Base-by-base conservation (phyloP, 2,329 filamentous ascomycete genomes). In the Aspergillus udagawae region DNA sequence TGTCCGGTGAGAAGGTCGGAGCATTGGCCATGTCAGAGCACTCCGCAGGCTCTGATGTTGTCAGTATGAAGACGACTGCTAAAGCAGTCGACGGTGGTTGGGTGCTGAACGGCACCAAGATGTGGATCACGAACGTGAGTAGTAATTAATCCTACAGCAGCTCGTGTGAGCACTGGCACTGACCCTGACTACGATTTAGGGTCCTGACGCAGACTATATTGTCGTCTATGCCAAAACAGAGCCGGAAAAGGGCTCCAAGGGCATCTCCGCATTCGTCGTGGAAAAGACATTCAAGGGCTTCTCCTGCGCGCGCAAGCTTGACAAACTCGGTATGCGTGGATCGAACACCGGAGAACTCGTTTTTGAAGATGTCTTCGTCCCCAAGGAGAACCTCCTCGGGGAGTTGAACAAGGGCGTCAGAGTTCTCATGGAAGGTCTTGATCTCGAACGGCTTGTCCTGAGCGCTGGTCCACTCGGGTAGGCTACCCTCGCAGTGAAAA, bases 311-410 rank as follows among this genome's bases (percentile, higher is more conserved):
- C 83, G 91, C 60, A 97, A 97, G 77, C 86, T 97, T 20, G 93
- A 97, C 81, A 97, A 99, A 79, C 88, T 99, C 75, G 94, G 94
- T 65, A 99, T 99, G 94, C 86, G 94, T 56, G 94, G 94, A 58
- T 94, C 90, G 65, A 97, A 97, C 77, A 97, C 94, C 0, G 94
- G 94, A 67, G 94, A 97, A 75, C 83, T 97, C 25, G 84, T 93
- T 55, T 95, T 97, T 65, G 92, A 96, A 61, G 82, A 88, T 63
- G 91, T 97, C 57, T 96, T 97, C 70, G 91, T 97, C 6, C 92
- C 94, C 3, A 78, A 80, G 8, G 88, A 89, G 67, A 91, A 96
- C 72, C 76, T 97, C 0, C 83, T 99, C 0, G 94, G 94, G 29
- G 75, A 83, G 42, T 70, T 96, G 57, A 89, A 96, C 78, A 85